Evolutionary conservation across 148 eudicot genomes (phyloP), one percentile per base, ranked within the genome.

Genomic region (Limonium bicolor): DNA sequence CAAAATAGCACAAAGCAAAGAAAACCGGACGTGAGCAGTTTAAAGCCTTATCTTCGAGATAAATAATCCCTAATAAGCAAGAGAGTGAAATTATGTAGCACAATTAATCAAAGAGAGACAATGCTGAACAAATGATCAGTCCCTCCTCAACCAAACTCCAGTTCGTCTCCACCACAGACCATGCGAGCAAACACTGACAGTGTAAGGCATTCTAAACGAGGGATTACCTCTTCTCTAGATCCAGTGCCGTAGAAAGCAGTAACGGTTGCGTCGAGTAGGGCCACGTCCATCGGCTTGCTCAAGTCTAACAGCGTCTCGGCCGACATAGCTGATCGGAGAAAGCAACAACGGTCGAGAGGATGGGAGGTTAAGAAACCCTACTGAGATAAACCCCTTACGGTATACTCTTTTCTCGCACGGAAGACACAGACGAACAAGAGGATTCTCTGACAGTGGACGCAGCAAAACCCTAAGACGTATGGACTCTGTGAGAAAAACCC

Each of bases 221-320:
- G 12, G 6, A 40, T 4, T 23, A 88, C 96, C 96, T 88, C 92
- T 17, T 79, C 74, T 33, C 80, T 83, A 60, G 96, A 88, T 70
- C 94, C 96, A 38, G 96, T 88, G 56, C 96, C 96, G 51, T 88
- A 88, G 61, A 88, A 88, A 27, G 94, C 94, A 22, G 79, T 65
- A 31, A 87, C 96, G 3, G 96, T 88, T 27, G 96, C 96, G 41
- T 88, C 96, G 21, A 88, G 86, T 10, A 82, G 50, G 45, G 70
- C 27, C 14, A 88, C 96, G 26, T 88, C 96, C 50, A 87, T 77
- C 38, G 96, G 96, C 69, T 77, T 86, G 54, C 83, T 79, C 62
- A 88, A 83, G 64, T 88, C 96, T 53, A 86, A 56, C 22, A 88
- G 77, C 64, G 76, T 87, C 43, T 87, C 88, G 23, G 96, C 94